These are phyloP conservation scores for Marasmius tenuissimus DNA, from an alignment of 1,284 basidiomycete genomes.

Conservation along the genomic window DNA sequence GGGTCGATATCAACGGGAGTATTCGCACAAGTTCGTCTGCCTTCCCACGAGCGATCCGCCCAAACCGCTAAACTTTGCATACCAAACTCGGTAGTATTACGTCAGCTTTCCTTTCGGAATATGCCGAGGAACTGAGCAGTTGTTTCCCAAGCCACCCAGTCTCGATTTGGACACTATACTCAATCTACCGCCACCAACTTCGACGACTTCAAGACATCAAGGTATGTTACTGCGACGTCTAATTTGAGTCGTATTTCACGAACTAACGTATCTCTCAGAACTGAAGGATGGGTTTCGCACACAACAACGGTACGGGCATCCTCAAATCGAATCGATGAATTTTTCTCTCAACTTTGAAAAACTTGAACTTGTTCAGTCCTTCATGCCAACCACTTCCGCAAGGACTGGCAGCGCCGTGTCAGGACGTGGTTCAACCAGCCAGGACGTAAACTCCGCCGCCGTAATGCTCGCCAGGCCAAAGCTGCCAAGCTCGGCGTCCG, in stretches of 20 bases:
- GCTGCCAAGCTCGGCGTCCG: constrained; percentile 91
- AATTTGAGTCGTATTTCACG: constrained; percentile 13
- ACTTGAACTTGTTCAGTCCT: constrained; percentile 55
- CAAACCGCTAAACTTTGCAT: not conserved
- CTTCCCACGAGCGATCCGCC: not conserved
- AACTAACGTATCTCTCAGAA: constrained; percentile 17
- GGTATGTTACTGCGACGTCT: constrained; percentile 1
- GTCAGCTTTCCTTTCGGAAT: not conserved
- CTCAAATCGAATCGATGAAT: not conserved
- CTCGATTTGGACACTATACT: not conserved
- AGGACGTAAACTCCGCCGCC: constrained; percentile 95
- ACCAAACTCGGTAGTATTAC: not conserved
- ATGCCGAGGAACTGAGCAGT: not conserved
- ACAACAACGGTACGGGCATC: constrained; percentile 71
- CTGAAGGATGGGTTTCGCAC: constrained; percentile 72
- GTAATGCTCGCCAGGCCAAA: constrained; percentile 91
- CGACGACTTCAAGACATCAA: constrained; percentile 42
- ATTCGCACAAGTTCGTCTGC: not conserved
- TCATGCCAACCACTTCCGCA: constrained; percentile 95
- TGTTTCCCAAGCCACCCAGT: constrained; percentile 3
- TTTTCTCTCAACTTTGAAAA: constrained; percentile 11
- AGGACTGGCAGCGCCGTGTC: constrained; percentile 96
- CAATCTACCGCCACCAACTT: constrained; percentile 33
- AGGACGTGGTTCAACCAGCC: constrained; percentile 99
- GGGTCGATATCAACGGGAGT: not conserved